phyloP scores from a whole-genome alignment of 345 rosid genomes.

The Citrus medica region DNA sequence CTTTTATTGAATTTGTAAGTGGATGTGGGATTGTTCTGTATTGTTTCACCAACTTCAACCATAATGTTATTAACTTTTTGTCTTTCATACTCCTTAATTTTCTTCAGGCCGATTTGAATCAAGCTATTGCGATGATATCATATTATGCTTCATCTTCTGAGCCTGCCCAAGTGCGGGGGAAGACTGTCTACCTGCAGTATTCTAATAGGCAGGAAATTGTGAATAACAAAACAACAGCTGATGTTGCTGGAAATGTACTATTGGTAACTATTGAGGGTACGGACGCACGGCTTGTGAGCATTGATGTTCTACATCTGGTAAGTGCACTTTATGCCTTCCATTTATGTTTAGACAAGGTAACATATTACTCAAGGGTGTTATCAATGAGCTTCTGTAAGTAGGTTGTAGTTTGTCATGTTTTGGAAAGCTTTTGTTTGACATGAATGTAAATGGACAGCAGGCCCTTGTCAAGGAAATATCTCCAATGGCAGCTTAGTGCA shows the following conservation, averaged over 20 bases:
- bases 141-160: conserved; percentile 95
- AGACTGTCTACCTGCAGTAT: conserved; percentile 97
- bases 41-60: not conserved
- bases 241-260: conserved; percentile 95
- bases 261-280: conserved; percentile 90
- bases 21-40: not conserved
- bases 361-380: conserved; percentile 31
- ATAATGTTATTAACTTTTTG: not conserved
- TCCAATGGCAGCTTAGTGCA: conserved; percentile 99
- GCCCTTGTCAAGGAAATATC: conserved; percentile 98
- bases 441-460: conserved; percentile 98
- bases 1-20: conserved; percentile 98
- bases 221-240: conserved; percentile 94
- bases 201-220: conserved; percentile 98
- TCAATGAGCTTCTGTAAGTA: conserved; percentile 44
- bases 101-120: conserved; percentile 85
- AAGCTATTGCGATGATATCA: conserved; percentile 97
- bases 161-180: conserved; percentile 99
- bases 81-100: not conserved
- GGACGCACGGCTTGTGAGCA: conserved; percentile 97
- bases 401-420: conserved; percentile 75
- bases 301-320: conserved; percentile 97
- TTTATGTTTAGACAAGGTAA: conserved; percentile 36
- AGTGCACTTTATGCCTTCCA: conserved; percentile 29
- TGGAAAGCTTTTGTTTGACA: conserved; percentile 72